Conservation (phyloP, 768 basidiomycete genomes). For the Tylopilus felleus region DNA sequence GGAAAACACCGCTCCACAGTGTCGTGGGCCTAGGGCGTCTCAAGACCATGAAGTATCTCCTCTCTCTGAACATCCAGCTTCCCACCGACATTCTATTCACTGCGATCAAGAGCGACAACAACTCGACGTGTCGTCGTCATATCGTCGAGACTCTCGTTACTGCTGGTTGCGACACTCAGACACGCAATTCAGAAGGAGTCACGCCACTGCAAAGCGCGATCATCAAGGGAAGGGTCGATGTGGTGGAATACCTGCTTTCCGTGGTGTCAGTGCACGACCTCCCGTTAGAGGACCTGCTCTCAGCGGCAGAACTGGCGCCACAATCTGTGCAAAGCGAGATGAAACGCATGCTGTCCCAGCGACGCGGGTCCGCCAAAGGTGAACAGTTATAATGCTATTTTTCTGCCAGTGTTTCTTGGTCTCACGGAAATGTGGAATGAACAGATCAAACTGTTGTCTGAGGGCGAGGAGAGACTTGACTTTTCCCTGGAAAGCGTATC, state of each 20-base stretch:
- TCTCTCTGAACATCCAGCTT: neutral
- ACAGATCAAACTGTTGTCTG: too few relatives aligned
- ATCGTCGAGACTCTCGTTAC: neutral
- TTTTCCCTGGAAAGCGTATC: too few relatives aligned
- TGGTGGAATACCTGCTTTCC: conserved; percentile 1
- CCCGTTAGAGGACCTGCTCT: neutral
- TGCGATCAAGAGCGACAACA: neutral
- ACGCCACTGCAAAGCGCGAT: neutral
- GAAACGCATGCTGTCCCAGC: too few relatives aligned
- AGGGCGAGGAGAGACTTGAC: too few relatives aligned
- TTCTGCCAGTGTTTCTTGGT: too few relatives aligned
- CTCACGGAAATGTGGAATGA: too few relatives aligned
- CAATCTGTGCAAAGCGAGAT: too few relatives aligned
- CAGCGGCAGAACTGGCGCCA: too few relatives aligned
- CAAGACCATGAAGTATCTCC: neutral
- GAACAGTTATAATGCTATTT: too few relatives aligned
- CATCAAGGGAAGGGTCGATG: neutral
- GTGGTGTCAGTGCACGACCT: neutral
- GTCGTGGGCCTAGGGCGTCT: neutral
- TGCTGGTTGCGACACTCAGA: neutral
- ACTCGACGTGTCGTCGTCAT: neutral
- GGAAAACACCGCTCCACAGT: neutral
- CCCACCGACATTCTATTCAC: neutral
- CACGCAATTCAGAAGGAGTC: neutral
- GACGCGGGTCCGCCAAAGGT: too few relatives aligned